Evolutionary conservation across 2,329 filamentous ascomycete genomes (phyloP).

Genomic region (Fusarium sp.): DNA sequence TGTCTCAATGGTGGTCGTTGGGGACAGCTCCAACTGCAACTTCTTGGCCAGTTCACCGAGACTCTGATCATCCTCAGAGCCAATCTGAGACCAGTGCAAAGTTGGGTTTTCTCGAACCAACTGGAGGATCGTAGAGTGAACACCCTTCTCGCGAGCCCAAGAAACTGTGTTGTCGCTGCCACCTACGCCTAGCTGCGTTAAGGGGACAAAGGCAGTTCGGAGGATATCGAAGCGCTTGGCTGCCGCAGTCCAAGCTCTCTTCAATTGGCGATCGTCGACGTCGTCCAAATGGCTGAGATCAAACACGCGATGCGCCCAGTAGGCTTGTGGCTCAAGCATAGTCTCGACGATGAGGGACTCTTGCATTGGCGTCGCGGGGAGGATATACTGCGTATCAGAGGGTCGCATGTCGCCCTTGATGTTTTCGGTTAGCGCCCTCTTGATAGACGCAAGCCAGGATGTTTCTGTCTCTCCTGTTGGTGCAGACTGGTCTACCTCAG

Average conservation of each 20-base stretch:
- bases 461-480: not conserved
- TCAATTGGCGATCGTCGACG: not conserved
- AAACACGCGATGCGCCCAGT: conserved; percentile 24
- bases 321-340: conserved; percentile 17
- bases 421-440: not conserved
- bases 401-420: not conserved
- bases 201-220: conserved; percentile 4
- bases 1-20: not conserved
- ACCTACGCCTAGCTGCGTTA: not conserved
- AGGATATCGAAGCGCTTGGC: conserved; percentile 17
- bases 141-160: not conserved
- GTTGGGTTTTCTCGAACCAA: not conserved
- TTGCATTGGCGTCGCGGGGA: conserved; percentile 13
- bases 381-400: not conserved
- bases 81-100: not conserved
- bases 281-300: conserved; percentile 6
- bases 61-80: not conserved
- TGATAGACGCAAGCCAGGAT: conserved; percentile 2
- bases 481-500: accelerated
- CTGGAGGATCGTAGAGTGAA: conserved; percentile 6
- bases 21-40: conserved; percentile 1
- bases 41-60: not conserved
- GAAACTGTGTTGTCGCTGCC: not conserved
- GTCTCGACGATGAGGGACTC: conserved; percentile 23
- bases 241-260: conserved; percentile 6